A percentile compares a stretch with the other conserved stretches of the same genome.
Conservation (phyloP, 495 filamentous ascomycete species). For the Lophium mytilinum region DNA sequence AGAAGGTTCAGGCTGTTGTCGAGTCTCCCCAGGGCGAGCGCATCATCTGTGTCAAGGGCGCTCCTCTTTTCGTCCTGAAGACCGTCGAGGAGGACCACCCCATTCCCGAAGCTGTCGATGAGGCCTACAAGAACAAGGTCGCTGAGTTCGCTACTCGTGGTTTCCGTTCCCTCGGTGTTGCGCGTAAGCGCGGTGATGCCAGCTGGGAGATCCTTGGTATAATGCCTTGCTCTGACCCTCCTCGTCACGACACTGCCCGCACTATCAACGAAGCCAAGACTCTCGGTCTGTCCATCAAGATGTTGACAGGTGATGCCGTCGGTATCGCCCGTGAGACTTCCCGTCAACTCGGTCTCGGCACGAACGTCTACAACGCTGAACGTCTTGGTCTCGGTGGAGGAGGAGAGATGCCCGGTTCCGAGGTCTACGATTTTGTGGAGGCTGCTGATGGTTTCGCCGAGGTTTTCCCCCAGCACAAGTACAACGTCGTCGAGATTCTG, state of each 20-base stretch:
- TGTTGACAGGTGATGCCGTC: slow-evolving; percentile 94
- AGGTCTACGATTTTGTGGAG: slow-evolving; percentile 91
- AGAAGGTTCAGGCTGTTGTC: slow-evolving; percentile 82
- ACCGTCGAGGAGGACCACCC: slow-evolving; percentile 75
- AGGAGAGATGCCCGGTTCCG: slow-evolving; percentile 84
- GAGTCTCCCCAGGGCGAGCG: slow-evolving; percentile 71
- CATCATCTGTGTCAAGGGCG: slow-evolving; percentile 85
- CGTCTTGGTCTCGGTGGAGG: slow-evolving; percentile 75
- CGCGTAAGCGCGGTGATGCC: slow-evolving; percentile 68
- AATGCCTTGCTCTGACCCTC: slow-evolving; percentile 87
- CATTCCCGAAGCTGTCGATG: slow-evolving; percentile 62
- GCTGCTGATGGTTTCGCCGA: slow-evolving; percentile 92
- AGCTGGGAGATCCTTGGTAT: slow-evolving; percentile 89
- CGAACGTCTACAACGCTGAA: slow-evolving; percentile 91
- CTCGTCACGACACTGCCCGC: slow-evolving; percentile 81
- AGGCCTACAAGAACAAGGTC: slow-evolving; percentile 81
- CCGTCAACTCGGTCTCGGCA: slow-evolving; percentile 81
- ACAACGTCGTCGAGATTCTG: slow-evolving; percentile 93
- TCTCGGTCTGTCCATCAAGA: slow-evolving; percentile 86
- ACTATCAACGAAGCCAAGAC: slow-evolving; percentile 84
- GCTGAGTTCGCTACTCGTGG: slow-evolving; percentile 84
- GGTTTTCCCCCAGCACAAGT: slow-evolving; percentile 97
- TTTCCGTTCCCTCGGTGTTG: slow-evolving; percentile 87
- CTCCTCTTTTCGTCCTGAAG: slow-evolving; percentile 73
- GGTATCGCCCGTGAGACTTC: slow-evolving; percentile 89